Percentiles rank a stretch among this genome's conserved stretches.
These are phyloP conservation scores for Choiromyces venosus DNA, from an alignment of 495 filamentous ascomycete species.

Conservation along the genomic window DNA sequence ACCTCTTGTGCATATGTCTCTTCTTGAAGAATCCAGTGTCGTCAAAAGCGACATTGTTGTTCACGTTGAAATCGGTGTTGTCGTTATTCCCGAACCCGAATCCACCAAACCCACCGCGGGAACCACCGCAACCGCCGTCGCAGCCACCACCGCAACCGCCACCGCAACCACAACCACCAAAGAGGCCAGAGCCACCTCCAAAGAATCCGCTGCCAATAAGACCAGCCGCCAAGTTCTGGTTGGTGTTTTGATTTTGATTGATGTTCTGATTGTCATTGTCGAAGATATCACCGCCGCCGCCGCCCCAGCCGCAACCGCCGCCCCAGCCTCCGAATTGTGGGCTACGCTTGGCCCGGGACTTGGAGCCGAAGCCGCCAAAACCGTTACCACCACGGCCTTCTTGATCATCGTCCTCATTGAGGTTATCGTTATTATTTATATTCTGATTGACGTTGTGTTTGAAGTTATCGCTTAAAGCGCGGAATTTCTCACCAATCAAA, in stretches of 20 bases:
- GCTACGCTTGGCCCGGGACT: background rate
- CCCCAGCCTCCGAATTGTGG: slow-evolving; percentile 12
- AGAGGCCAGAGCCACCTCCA: background rate
- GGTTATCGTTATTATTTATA: slow-evolving; percentile 37
- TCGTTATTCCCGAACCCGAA: slow-evolving; percentile 27
- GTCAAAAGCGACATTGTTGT: slow-evolving; percentile 36
- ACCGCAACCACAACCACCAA: background rate
- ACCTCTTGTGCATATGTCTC: slow-evolving; percentile 14
- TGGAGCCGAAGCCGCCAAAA: slow-evolving; percentile 1
- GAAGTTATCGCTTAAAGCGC: slow-evolving; percentile 22
- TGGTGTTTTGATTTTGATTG: slow-evolving; percentile 35
- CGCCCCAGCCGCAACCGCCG: background rate
- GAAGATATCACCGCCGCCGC: slow-evolving; percentile 6
- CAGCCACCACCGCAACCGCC: background rate
- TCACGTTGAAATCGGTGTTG: slow-evolving; percentile 35
- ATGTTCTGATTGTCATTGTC: slow-evolving; percentile 39
- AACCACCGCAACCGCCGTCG: background rate
- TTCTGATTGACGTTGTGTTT: slow-evolving; percentile 36
- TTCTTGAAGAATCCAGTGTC: slow-evolving; percentile 37
- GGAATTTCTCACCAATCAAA: slow-evolving; percentile 17
- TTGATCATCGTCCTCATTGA: slow-evolving; percentile 21
- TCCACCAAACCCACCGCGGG: slow-evolving; percentile 9
- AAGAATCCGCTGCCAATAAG: slow-evolving; percentile 34
- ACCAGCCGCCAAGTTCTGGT: slow-evolving; percentile 35
- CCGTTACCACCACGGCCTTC: slow-evolving; percentile 2